Conservation (phyloP, 768 basidiomycete genomes). For the Pulveroboletus sp. region DNA sequence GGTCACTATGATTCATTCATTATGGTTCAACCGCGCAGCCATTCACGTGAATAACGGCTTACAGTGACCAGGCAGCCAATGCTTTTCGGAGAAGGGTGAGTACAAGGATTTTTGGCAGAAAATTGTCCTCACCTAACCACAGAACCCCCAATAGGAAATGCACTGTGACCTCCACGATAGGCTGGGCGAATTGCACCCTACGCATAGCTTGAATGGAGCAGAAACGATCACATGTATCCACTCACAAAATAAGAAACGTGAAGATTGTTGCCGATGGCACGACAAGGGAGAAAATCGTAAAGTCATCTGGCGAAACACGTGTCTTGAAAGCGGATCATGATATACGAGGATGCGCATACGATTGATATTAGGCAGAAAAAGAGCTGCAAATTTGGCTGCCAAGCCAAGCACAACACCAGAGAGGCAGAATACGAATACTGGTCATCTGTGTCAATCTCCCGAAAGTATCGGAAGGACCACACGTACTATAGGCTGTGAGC, state of each 20-base stretch:
- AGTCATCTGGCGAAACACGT: slow-evolving; percentile 49
- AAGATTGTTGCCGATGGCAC: slow-evolving; percentile 65
- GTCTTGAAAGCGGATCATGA: not conserved
- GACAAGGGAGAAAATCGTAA: slow-evolving; percentile 64
- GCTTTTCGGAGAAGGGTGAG: too few species aligned
- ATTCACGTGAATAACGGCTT: slow-evolving; percentile 21
- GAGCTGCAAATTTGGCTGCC: slow-evolving; percentile 58
- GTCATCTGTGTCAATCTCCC: slow-evolving; percentile 21
- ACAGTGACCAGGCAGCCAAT: slow-evolving; percentile 75
- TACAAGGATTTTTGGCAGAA: too few species aligned
- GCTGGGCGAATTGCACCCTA: slow-evolving; percentile 70
- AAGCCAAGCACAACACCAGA: slow-evolving; percentile 61
- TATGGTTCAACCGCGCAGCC: not conserved
- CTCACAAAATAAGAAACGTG: slow-evolving; percentile 55
- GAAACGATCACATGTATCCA: not conserved
- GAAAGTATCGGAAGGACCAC: slow-evolving; percentile 1
- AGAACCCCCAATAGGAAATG: slow-evolving; percentile 55
- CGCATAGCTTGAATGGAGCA: slow-evolving; percentile 1
- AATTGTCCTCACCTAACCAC: slow-evolving; percentile 75
- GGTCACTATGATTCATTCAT: slow-evolving; percentile 49
- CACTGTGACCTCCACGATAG: slow-evolving; percentile 53
- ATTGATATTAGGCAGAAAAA: slow-evolving; percentile 64
- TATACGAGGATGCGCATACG: slow-evolving; percentile 39
- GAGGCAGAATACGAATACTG: slow-evolving; percentile 38
- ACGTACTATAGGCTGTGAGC: slow-evolving; percentile 48